Conservation (phyloP, 768 basidiomycete genomes). For the Tylopilus felleus region DNA sequence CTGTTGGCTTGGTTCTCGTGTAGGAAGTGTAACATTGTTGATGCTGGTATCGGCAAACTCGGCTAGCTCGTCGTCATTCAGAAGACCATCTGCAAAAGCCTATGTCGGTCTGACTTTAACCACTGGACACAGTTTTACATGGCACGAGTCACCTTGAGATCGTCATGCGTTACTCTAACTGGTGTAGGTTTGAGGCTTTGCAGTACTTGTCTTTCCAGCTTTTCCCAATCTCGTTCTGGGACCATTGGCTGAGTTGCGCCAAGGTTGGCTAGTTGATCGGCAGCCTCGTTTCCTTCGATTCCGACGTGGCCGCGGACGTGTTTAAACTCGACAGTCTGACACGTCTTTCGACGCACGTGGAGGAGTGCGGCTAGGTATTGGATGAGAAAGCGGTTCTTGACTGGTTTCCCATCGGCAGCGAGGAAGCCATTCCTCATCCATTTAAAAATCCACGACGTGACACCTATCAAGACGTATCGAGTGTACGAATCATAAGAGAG, state of each 20-base stretch:
- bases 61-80: constrained; percentile 35
- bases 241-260: constrained; percentile 43
- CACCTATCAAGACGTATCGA: constrained; percentile 46
- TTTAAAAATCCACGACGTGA: constrained; percentile 61
- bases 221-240: constrained; percentile 60
- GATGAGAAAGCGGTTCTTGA: constrained; percentile 74
- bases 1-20: not conserved
- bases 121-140: not conserved
- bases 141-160: constrained; percentile 20
- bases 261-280: constrained; percentile 67
- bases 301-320: constrained; percentile 82
- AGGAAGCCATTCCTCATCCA: constrained; percentile 60
- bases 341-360: constrained; percentile 44
- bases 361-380: constrained; percentile 65
- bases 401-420: constrained; percentile 45
- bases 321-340: constrained; percentile 58
- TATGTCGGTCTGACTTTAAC: constrained; percentile 10
- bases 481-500: not conserved
- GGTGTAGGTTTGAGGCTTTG: constrained; percentile 11
- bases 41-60: constrained; percentile 12
- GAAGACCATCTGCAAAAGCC: constrained; percentile 36
- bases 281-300: constrained; percentile 79
- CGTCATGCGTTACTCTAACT: not conserved
- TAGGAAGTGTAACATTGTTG: not conserved
- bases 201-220: constrained; percentile 15